Percentiles rank a stretch among this genome's conserved stretches.
These are phyloP conservation scores for Withania somnifera DNA, from an alignment of 305 asterid species.

Conservation along the genomic window DNA sequence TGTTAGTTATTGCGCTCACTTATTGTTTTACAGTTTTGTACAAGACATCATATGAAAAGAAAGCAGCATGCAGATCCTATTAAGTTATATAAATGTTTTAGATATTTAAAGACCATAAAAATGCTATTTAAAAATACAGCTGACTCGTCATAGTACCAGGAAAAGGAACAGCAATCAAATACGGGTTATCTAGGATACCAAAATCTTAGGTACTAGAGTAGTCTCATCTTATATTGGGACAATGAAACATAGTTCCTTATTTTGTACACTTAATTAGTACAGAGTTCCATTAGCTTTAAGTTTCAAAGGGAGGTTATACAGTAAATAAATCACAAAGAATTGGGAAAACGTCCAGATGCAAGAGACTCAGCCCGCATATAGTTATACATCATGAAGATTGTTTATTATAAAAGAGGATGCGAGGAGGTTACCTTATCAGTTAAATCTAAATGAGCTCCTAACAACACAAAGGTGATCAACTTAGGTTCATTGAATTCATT, in stretches of 20 bases:
- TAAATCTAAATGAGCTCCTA: neutral
- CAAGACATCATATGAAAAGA: neutral
- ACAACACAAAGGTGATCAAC: neutral
- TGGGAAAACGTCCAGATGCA: neutral
- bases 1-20: too few relatives aligned
- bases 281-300: neutral
- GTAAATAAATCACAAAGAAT: neutral
- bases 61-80: neutral
- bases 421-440: neutral
- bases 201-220: neutral
- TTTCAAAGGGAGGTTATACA: neutral
- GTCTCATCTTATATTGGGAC: neutral
- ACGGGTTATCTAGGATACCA: neutral
- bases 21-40: too few relatives aligned
- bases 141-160: neutral
- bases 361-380: neutral
- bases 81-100: neutral
- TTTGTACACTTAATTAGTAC: neutral
- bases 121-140: neutral
- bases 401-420: neutral
- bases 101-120: neutral
- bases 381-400: neutral
- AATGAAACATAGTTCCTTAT: neutral
- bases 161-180: neutral
- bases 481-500: neutral